phyloP scores from a whole-genome alignment of 495 filamentous ascomycete genomes.

The Penicillium canescens region DNA sequence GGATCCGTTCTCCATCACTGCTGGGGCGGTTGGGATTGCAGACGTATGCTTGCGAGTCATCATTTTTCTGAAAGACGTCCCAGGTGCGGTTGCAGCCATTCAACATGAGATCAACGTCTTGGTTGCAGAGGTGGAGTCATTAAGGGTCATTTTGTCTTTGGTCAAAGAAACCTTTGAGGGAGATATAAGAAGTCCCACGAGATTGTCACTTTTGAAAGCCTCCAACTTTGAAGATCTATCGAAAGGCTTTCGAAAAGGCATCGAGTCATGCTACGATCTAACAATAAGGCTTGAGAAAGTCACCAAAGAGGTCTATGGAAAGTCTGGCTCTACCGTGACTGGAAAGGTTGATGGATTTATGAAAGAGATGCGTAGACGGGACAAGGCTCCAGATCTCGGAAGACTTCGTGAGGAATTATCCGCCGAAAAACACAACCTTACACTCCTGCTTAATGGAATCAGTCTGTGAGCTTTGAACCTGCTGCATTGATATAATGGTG shows the following conservation, averaged over 20 bases:
- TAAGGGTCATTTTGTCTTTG: no score
- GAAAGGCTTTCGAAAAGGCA: constrained; percentile 1
- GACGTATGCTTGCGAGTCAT: no score
- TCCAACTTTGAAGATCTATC: constrained; percentile 9
- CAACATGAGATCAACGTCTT: no score
- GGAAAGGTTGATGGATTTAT: constrained; percentile 14
- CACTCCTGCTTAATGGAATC: constrained; percentile 20
- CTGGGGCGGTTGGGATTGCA: no score
- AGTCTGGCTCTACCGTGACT: constrained; percentile 8
- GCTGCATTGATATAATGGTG: background rate
- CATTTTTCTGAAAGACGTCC: no score
- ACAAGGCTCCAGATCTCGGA: constrained; percentile 14
- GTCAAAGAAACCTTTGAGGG: no score
- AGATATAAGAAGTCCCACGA: no score
- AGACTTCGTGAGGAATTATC: constrained; percentile 17
- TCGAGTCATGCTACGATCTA: constrained; percentile 5
- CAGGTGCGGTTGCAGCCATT: no score
- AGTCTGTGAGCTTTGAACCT: constrained; percentile 5
- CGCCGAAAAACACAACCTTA: constrained; percentile 20
- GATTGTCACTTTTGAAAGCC: background rate
- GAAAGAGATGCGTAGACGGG: constrained; percentile 18
- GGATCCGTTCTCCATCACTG: no score
- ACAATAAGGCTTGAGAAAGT: constrained; percentile 11
- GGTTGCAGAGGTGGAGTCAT: no score
- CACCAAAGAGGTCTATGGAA: constrained; percentile 18